Evolutionary conservation across 257 asterid species (phyloP).

Genomic region (Nicotiana obtusifolia): DNA sequence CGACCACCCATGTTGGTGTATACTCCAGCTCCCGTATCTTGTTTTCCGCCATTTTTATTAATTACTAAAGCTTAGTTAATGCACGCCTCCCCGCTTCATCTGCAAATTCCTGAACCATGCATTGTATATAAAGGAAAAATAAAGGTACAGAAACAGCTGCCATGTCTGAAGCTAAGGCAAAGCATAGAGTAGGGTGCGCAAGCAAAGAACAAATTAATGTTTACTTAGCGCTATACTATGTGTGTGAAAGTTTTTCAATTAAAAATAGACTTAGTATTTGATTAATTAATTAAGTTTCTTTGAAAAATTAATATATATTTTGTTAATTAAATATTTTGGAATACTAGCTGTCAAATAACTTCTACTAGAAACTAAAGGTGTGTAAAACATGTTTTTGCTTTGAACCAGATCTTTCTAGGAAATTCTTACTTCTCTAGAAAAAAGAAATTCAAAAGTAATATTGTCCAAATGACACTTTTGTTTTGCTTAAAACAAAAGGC

Average conservation of each 20-base stretch:
- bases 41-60: conserved; percentile 22
- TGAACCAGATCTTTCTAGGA: too few species aligned
- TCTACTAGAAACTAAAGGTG: too few species aligned
- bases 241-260: background rate
- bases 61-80: background rate
- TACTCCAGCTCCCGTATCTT: conserved; percentile 43
- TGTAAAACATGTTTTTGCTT: too few species aligned
- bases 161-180: conserved; percentile 28
- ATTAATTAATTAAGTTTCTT: too few species aligned
- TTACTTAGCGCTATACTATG: background rate
- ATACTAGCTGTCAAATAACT: too few species aligned
- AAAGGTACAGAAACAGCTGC: background rate
- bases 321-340: too few species aligned
- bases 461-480: too few species aligned
- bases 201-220: conserved; percentile 52
- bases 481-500: too few species aligned
- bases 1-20: conserved; percentile 82
- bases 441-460: too few species aligned
- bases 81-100: background rate
- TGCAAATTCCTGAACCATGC: background rate
- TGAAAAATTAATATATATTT: too few species aligned
- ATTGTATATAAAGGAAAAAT: background rate
- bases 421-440: too few species aligned
- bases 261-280: background rate
- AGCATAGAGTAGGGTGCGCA: conserved; percentile 34